Conservation (phyloP, 331 rosid species). For the Stylosanthes scabra region DNA sequence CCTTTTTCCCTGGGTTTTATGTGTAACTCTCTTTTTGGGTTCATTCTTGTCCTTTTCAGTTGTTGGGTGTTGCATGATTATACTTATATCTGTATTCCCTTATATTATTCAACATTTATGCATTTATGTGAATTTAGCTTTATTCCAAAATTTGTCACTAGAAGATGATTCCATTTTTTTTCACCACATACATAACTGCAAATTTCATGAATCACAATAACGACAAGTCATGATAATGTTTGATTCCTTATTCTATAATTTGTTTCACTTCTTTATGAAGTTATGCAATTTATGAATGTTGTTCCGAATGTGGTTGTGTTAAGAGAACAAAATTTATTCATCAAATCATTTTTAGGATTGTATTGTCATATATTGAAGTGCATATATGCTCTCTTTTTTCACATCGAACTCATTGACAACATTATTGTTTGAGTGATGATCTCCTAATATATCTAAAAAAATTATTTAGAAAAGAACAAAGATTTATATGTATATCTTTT, state of each 20-base stretch:
- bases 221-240: slow-evolving; percentile 9
- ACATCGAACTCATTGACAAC: background rate
- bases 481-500: too few relatives aligned
- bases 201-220: slow-evolving; percentile 16
- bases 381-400: background rate
- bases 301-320: slow-evolving; percentile 23
- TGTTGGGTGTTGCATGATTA: slow-evolving; percentile 7
- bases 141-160: slow-evolving; percentile 1
- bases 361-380: background rate
- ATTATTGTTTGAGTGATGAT: too few relatives aligned
- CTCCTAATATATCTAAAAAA: too few relatives aligned
- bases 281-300: slow-evolving; percentile 18
- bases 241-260: slow-evolving; percentile 33
- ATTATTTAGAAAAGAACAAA: too few relatives aligned
- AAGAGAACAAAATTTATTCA: too few relatives aligned
- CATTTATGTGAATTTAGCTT: background rate
- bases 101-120: background rate
- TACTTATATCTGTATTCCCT: background rate
- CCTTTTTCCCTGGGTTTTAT: slow-evolving; percentile 22
- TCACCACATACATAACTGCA: slow-evolving; percentile 7
- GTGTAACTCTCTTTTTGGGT: slow-evolving; percentile 33
- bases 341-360: background rate
- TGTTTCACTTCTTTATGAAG: background rate
- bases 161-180: slow-evolving; percentile 15
- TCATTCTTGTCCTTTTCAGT: slow-evolving; percentile 34